These are phyloP conservation scores for Hypomontagnella monticulosa DNA, from an alignment of 495 filamentous ascomycete genomes.

Conservation along the genomic window DNA sequence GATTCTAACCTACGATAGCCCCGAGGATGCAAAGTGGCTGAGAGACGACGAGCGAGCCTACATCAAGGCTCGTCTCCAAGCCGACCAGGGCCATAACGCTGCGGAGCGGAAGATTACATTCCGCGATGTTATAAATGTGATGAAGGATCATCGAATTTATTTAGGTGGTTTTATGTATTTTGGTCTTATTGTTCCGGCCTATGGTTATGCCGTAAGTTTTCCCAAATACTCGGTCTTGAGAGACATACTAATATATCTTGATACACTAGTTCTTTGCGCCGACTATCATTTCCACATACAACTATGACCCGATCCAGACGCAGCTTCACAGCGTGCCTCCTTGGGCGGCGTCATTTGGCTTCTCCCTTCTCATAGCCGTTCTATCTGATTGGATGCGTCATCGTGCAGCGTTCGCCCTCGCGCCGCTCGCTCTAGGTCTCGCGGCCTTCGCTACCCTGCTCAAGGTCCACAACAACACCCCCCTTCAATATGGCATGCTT, in stretches of 20 bases:
- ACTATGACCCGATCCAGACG: constrained; percentile 73
- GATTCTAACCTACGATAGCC: constrained; percentile 38
- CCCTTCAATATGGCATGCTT: constrained; percentile 76
- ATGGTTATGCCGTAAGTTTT: constrained; percentile 70
- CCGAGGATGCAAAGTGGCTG: constrained; percentile 72
- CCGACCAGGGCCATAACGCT: constrained; percentile 81
- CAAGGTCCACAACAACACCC: constrained; percentile 65
- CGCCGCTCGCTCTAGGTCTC: constrained; percentile 71
- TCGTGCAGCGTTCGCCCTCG: constrained; percentile 77
- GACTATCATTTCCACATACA: constrained; percentile 74
- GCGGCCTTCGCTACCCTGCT: constrained; percentile 78
- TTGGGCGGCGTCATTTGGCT: constrained; percentile 80
- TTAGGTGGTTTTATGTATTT: constrained; percentile 92
- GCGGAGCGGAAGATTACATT: constrained; percentile 70
- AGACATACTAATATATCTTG: too few relatives aligned
- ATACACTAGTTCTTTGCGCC: constrained; percentile 85
- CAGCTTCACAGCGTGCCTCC: constrained; percentile 87
- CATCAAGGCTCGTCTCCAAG: constrained; percentile 75
- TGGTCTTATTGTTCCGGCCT: constrained; percentile 86
- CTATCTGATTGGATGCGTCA: constrained; percentile 74
- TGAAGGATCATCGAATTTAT: constrained; percentile 75
- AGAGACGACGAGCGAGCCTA: constrained; percentile 78
- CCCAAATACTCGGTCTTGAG: too few relatives aligned
- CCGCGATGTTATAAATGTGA: constrained; percentile 72
- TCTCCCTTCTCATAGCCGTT: constrained; percentile 77